Conservation (phyloP, 2,329 filamentous ascomycete genomes). For the Chlorencoelia australis region DNA sequence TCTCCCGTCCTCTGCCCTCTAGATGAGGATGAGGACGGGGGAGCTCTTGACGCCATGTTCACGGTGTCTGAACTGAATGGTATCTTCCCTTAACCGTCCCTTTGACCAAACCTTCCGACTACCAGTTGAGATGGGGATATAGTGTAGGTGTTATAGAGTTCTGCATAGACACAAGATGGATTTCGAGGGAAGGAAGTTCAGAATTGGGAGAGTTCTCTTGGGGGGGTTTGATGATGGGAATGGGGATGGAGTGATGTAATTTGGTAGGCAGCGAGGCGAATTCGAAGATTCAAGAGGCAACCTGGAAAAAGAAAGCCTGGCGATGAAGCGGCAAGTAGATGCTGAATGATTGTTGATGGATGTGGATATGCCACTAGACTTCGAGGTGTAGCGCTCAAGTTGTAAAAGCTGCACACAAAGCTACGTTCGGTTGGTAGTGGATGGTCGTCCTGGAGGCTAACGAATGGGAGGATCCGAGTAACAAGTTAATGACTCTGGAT, state of each 20-base stretch:
- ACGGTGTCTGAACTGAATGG: constrained; percentile 7
- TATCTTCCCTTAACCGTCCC: not conserved
- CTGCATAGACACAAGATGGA: constrained; percentile 27
- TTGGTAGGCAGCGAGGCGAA: constrained; percentile 3
- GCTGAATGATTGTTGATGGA: not conserved
- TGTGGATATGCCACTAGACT: not conserved
- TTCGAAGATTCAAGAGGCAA: not conserved
- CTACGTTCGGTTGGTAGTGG: constrained; percentile 4
- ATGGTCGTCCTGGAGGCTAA: too few relatives aligned
- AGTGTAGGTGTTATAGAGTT: constrained; percentile 27
- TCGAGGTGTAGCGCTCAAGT: constrained; percentile 1
- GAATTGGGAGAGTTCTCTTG: too few relatives aligned
- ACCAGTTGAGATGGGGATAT: constrained; percentile 29
- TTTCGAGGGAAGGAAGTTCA: constrained; percentile 5
- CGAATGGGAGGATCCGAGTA: too few relatives aligned
- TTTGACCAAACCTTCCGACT: constrained; percentile 13
- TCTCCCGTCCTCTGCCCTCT: constrained; percentile 31
- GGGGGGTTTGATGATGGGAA: constrained; percentile 3
- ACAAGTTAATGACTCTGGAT: too few relatives aligned
- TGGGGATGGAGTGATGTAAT: constrained; percentile 1
- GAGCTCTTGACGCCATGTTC: constrained; percentile 32
- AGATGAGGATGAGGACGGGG: constrained; percentile 31
- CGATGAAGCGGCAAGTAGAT: not conserved
- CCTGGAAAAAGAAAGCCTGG: constrained; percentile 1
- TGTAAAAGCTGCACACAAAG: constrained; percentile 2